Percentiles rank a stretch among this genome's conserved stretches.
These are phyloP conservation scores for Stephania cephalantha DNA, from an alignment of 164 flowering plant genomes.

Conservation along the genomic window DNA sequence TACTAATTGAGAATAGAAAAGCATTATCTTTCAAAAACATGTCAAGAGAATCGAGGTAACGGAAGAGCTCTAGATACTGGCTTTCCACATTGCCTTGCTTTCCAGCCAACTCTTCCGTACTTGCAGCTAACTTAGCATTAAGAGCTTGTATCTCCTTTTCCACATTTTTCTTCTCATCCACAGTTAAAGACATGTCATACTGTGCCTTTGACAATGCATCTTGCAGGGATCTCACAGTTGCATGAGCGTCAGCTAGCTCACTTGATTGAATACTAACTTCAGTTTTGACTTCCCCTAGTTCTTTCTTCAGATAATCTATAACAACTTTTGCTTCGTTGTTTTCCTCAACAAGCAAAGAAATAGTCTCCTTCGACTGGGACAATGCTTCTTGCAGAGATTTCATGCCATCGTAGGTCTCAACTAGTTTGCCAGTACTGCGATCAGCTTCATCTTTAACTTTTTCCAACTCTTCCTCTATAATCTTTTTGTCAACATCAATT, in stretches of 20 bases:
- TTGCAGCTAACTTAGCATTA: slow-evolving; percentile 21
- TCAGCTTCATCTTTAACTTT: slow-evolving; percentile 40
- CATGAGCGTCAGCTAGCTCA: slow-evolving; percentile 35
- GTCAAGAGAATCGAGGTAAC: slow-evolving; percentile 45
- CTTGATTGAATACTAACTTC: slow-evolving; percentile 35
- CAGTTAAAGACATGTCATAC: slow-evolving; percentile 35
- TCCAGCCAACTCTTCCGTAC: slow-evolving; percentile 54
- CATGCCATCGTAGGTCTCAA: slow-evolving; percentile 41
- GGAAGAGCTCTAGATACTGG: slow-evolving; percentile 49
- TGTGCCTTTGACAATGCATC: slow-evolving; percentile 43
- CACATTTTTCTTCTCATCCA: slow-evolving; percentile 32
- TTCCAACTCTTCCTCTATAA: slow-evolving; percentile 44
- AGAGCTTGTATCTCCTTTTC: slow-evolving; percentile 31
- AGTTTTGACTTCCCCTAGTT: slow-evolving; percentile 47
- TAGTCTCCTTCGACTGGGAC: slow-evolving; percentile 29
- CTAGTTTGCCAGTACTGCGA: slow-evolving; percentile 32
- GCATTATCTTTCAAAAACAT: slow-evolving; percentile 43
- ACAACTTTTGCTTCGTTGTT: slow-evolving; percentile 25
- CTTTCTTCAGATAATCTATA: slow-evolving; percentile 42
- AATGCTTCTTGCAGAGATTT: slow-evolving; percentile 50
- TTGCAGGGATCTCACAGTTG: slow-evolving; percentile 47
- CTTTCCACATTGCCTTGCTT: slow-evolving; percentile 48
- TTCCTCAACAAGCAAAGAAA: slow-evolving; percentile 37
- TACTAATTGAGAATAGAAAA: slow-evolving; percentile 29
- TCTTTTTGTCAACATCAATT: slow-evolving; percentile 32